Percentiles rank a stretch among this genome's conserved stretches.
These are phyloP conservation scores for Urostyla sp. DNA, from an alignment of 73 alveolate genomes.

Conservation along the genomic window DNA sequence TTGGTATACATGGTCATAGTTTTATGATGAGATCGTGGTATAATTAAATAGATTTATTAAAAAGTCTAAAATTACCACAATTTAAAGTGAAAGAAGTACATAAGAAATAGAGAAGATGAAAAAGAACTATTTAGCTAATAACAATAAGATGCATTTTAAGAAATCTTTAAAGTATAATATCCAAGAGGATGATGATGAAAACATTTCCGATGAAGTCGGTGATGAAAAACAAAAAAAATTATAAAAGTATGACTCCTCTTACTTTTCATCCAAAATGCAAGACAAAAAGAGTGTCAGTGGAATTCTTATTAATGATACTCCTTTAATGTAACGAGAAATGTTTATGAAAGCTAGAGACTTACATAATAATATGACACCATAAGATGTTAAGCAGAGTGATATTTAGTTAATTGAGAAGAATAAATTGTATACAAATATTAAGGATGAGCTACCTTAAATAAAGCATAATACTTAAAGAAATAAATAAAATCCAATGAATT, in stretches of 20 bases:
- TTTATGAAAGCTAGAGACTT: no score
- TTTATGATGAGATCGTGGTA: conserved; percentile 49
- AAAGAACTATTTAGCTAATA: conserved; percentile 28
- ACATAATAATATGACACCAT: no score
- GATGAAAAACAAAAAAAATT: conserved; percentile 37
- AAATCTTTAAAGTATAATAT: no score
- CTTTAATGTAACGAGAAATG: no score
- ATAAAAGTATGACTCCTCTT: conserved; percentile 37
- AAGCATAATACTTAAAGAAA: not conserved
- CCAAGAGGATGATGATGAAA: conserved; percentile 53
- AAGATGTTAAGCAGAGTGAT: conserved; percentile 25
- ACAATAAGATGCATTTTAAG: no score
- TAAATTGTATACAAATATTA: not conserved
- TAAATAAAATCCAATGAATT: not conserved
- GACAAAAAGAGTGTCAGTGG: no score
- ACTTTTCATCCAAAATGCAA: conserved; percentile 36
- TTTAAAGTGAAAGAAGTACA: not conserved
- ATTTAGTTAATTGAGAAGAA: conserved; percentile 22
- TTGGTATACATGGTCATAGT: conserved; percentile 66
- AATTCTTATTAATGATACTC: no score
- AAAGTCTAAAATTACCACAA: not conserved
- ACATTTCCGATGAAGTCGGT: conserved; percentile 46
- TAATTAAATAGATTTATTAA: conserved; percentile 44
- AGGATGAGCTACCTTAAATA: not conserved
- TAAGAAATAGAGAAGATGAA: conserved; percentile 15